Conservation (phyloP, 176 grass and related monocot genomes). For the Oropetium thomaeum region DNA sequence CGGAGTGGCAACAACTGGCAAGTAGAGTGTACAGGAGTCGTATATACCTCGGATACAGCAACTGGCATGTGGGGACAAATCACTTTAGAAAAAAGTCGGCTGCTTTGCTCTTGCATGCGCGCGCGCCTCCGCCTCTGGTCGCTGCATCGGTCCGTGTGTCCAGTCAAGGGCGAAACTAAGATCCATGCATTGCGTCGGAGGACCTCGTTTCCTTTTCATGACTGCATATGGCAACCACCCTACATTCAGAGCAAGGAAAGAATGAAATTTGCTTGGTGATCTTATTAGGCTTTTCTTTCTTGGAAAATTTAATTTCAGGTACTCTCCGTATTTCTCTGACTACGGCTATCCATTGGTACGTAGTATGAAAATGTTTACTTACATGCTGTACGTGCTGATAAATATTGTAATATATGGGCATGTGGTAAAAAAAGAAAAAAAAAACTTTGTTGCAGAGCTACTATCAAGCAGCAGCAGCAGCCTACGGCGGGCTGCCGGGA, state of each 20-base stretch:
- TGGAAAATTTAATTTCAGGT: conserved; percentile 34
- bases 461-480: conserved; percentile 13
- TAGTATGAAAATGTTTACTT: too few relatives aligned
- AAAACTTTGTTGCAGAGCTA: conserved; percentile 34
- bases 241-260: background rate
- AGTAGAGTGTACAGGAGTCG: background rate
- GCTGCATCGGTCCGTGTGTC: conserved; percentile 17
- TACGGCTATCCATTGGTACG: conserved; percentile 41
- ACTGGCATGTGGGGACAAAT: conserved; percentile 12
- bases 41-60: background rate
- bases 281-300: too few relatives aligned
- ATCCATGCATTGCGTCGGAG: background rate
- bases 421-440: background rate
- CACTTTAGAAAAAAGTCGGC: conserved; percentile 16
- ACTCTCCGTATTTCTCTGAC: conserved; percentile 42
- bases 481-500: conserved; percentile 14
- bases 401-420: background rate
- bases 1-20: background rate
- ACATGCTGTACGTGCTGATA: background rate
- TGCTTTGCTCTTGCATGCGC: conserved; percentile 16
- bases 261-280: background rate
- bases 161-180: background rate
- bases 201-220: background rate
- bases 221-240: background rate
- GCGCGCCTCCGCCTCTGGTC: too few relatives aligned